Conservation (phyloP, 2,329 filamentous ascomycete species). For the Plectosphaerella sp. region DNA sequence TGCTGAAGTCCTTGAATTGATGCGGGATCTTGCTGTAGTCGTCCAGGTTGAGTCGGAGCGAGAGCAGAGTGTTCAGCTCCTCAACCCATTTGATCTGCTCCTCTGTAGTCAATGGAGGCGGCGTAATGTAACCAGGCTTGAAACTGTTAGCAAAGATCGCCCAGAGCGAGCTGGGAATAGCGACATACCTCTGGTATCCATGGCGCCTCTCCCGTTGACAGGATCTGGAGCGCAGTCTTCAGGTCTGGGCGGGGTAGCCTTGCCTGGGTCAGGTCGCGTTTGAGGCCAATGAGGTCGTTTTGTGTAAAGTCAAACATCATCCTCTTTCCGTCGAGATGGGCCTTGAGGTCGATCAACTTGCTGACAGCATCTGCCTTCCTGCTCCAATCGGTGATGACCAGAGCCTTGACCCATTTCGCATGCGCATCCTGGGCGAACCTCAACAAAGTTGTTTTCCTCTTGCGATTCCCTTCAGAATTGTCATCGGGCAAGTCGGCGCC, state of each 20-base stretch:
- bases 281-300: slow-evolving; percentile 64
- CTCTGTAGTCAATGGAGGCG: slow-evolving; percentile 64
- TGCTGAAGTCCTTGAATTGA: slow-evolving; percentile 72
- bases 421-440: slow-evolving; percentile 77
- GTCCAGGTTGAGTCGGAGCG: slow-evolving; percentile 77
- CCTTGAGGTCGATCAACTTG: slow-evolving; percentile 82
- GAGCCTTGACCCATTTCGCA: slow-evolving; percentile 85
- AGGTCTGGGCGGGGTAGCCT: slow-evolving; percentile 87
- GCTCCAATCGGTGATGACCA: slow-evolving; percentile 90
- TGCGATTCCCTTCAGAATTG: slow-evolving; percentile 58
- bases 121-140: slow-evolving; percentile 72
- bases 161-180: background rate
- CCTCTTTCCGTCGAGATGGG: slow-evolving; percentile 64
- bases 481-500: slow-evolving; percentile 42
- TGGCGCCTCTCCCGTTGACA: slow-evolving; percentile 71
- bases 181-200: slow-evolving; percentile 73
- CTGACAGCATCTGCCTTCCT: slow-evolving; percentile 73
- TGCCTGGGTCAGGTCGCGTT: slow-evolving; percentile 65
- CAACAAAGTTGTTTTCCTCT: slow-evolving; percentile 72
- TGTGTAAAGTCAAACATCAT: slow-evolving; percentile 56
- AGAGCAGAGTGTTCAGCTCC: slow-evolving; percentile 78
- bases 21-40: slow-evolving; percentile 72
- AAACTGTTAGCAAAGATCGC: slow-evolving; percentile 2
- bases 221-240: slow-evolving; percentile 78
- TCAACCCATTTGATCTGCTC: slow-evolving; percentile 71